These are phyloP conservation scores for Colletotrichum tofieldiae DNA, from an alignment of 2,329 filamentous ascomycete species.

Conservation along the genomic window DNA sequence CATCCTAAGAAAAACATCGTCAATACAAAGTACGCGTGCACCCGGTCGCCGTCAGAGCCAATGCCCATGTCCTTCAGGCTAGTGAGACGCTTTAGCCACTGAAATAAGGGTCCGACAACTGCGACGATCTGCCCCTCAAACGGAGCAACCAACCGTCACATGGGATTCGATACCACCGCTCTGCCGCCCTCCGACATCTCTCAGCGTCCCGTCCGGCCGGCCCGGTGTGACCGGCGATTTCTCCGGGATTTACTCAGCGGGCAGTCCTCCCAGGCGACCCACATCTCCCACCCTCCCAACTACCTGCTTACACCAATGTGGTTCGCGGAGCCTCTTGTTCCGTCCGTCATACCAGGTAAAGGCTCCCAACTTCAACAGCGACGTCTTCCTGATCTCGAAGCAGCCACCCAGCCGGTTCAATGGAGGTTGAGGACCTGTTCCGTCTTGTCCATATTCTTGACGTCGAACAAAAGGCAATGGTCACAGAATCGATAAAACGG, in stretches of 20 bases:
- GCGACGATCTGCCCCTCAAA: no score
- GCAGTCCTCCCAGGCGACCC: constrained; percentile 21
- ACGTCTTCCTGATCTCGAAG: background rate
- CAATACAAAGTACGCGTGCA: constrained; percentile 7
- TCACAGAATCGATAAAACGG: background rate
- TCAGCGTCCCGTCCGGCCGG: constrained; percentile 16
- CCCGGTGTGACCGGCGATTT: background rate
- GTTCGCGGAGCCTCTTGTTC: constrained; percentile 32
- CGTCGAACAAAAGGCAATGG: background rate
- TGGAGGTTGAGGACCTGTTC: accelerated
- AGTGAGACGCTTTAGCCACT: background rate
- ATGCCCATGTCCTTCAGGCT: background rate
- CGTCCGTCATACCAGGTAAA: constrained; percentile 4
- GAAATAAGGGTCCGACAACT: background rate
- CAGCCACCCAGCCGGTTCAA: background rate
- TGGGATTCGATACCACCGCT: background rate
- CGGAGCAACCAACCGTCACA: background rate
- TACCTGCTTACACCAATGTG: constrained; percentile 19
- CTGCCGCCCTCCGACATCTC: constrained; percentile 7
- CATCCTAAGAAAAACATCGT: background rate
- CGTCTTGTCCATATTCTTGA: background rate
- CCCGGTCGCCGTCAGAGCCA: background rate
- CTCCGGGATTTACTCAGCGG: constrained; percentile 5
- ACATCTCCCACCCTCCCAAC: constrained; percentile 19
- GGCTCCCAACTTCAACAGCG: background rate